A percentile compares a stretch with the other conserved stretches of the same genome.
These are phyloP conservation scores for Hypsizygus ulmarius DNA, from an alignment of 1,284 basidiomycete genomes.

Conservation along the genomic window DNA sequence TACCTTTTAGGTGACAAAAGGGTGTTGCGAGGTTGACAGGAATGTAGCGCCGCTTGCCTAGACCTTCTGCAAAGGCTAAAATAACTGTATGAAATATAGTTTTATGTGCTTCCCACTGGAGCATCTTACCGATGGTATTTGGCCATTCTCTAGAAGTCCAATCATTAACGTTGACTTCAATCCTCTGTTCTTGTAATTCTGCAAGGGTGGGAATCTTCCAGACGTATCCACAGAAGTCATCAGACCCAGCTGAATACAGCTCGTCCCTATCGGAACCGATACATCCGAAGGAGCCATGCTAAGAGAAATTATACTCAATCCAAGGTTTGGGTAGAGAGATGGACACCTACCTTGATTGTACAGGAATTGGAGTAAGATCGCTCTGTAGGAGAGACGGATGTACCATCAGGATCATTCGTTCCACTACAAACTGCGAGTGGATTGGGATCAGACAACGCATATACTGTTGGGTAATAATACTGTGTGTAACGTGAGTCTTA, in stretches of 20 bases:
- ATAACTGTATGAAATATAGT: slow-evolving; percentile 4
- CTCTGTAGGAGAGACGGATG: slow-evolving; percentile 39
- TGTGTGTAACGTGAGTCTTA: slow-evolving; percentile 25
- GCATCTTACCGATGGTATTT: slow-evolving; percentile 37
- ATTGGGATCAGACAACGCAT: slow-evolving; percentile 57
- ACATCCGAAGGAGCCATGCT: slow-evolving; percentile 77
- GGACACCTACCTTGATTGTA: slow-evolving; percentile 64
- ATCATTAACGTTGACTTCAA: slow-evolving; percentile 37
- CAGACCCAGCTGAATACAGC: slow-evolving; percentile 71
- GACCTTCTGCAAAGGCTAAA: slow-evolving; percentile 49
- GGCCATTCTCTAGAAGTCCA: slow-evolving; percentile 40
- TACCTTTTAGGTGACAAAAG: slow-evolving; percentile 54
- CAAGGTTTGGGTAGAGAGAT: not conserved
- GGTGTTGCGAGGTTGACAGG: slow-evolving; percentile 59
- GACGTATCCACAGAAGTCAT: slow-evolving; percentile 78
- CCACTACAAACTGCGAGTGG: slow-evolving; percentile 70
- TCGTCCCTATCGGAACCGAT: slow-evolving; percentile 48
- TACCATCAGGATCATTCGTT: slow-evolving; percentile 50
- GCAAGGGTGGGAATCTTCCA: slow-evolving; percentile 65
- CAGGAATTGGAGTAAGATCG: slow-evolving; percentile 67
- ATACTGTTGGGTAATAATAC: slow-evolving; percentile 70
- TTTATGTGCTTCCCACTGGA: not conserved
- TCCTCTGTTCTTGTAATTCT: slow-evolving; percentile 43
- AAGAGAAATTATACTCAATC: slow-evolving; percentile 5
- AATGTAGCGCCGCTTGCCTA: slow-evolving; percentile 39